Evolutionary conservation across 2,329 filamentous ascomycete species (phyloP), one percentile per base, ranked within the genome.

Genomic region (Cladosporium sp.): DNA sequence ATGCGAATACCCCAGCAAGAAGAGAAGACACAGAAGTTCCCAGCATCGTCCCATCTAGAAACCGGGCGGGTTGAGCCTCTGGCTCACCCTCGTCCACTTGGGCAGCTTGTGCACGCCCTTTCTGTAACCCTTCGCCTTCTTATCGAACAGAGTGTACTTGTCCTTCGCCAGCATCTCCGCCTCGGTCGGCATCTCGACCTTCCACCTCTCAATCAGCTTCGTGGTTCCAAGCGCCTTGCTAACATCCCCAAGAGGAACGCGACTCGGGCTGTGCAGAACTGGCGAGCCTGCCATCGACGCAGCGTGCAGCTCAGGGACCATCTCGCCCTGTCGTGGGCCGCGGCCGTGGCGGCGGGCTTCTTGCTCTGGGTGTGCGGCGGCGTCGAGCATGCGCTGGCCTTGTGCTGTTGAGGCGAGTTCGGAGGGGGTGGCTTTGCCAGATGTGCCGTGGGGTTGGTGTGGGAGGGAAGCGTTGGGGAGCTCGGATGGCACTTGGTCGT

Each of bases 61-160:
- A 77, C 93, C 93, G 47, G 93, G 92, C 58, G 93, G 93, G 75
- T 97, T 97, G 73, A 97, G 72, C 76, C 93, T 82, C 75, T 97
- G 93, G 64, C 90, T 96, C 62, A 97, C 88, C 77, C 92, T 88
- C 66, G 93, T 97, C 93, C 93, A 97, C 78, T 97, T 77, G 6
- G 75, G 75, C 63, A 77, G 60, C 61, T 77, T 97, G 77, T 97
- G 93, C 74, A 99, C 92, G 57, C 91, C 90, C 84, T 99, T 99
- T 72, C 94, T 83, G 75, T 97, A 99, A 68, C 84, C 87, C 85
- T 92, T 96, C 73, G 89, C 91, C 76, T 97, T 97, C 67, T 92
- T 87, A 75, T 96, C 93, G 75, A 97, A 99, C 69, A 99, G 88
- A 25, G 91, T 96, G 78, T 99, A 99, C 78, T 99, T 99, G 78